These are phyloP conservation scores for Phyllosticta paracitricarpa DNA, from an alignment of 2,329 filamentous ascomycete species.

Conservation along the genomic window DNA sequence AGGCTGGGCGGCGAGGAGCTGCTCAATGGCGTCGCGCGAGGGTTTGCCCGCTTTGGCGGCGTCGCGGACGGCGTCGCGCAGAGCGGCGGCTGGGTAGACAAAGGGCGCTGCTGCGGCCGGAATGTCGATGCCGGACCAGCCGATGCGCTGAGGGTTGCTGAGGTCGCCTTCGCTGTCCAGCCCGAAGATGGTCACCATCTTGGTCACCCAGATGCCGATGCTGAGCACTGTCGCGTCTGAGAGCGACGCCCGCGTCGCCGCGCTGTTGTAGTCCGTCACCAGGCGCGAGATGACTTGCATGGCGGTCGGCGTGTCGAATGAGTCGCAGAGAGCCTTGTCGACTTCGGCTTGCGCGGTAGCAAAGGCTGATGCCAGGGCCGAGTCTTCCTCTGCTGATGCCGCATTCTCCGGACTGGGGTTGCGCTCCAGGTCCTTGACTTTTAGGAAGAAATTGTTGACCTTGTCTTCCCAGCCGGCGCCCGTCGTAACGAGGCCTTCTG, in stretches of 20 bases:
- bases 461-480: constrained; percentile 72
- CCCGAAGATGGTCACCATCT: constrained; percentile 75
- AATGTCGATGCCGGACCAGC: constrained; percentile 57
- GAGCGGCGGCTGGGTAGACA: constrained; percentile 47
- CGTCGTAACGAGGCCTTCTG: constrained; percentile 65
- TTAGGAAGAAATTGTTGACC: constrained; percentile 61
- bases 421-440: constrained; percentile 40
- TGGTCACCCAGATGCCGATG: constrained; percentile 69
- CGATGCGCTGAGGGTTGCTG: constrained; percentile 38
- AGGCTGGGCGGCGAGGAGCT: constrained; percentile 19
- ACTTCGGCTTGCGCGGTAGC: constrained; percentile 47
- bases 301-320: constrained; percentile 73
- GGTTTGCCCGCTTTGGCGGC: constrained; percentile 41
- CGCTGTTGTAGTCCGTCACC: constrained; percentile 64
- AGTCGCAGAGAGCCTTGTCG: constrained; percentile 64
- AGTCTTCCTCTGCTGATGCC: constrained; percentile 24
- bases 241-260: constrained; percentile 28
- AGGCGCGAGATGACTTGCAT: constrained; percentile 72
- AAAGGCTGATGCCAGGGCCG: constrained; percentile 40
- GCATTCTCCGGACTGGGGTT: constrained; percentile 22
- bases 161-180: constrained; percentile 50
- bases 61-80: constrained; percentile 49
- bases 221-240: constrained; percentile 39
- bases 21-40: constrained; percentile 23
- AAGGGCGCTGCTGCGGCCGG: constrained; percentile 49